Conservation (phyloP, 306 rosid species). For the Elaeagnus macrophylla region DNA sequence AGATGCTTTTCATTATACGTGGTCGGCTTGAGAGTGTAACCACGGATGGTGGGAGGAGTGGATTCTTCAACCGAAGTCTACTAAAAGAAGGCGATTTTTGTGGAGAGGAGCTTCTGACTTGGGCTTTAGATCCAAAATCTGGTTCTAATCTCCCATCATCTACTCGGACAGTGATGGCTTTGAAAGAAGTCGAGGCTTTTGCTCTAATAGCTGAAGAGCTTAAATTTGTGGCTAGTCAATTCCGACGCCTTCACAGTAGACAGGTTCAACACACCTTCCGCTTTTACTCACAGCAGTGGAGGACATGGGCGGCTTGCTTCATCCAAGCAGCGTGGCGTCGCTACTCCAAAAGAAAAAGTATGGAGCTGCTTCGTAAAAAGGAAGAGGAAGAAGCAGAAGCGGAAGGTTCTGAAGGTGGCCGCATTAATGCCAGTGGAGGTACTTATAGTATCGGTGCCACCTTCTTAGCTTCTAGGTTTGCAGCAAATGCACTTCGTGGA, state of each 20-base stretch:
- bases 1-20: constrained; percentile 94
- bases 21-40: constrained; percentile 98
- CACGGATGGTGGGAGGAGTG: constrained; percentile 95
- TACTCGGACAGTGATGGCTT: constrained; percentile 75
- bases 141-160: constrained; percentile 92
- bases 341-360: constrained; percentile 62
- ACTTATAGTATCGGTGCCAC: constrained; percentile 82
- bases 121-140: constrained; percentile 97
- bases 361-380: constrained; percentile 79
- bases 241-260: constrained; percentile 94
- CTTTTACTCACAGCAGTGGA: constrained; percentile 99
- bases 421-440: constrained; percentile 36
- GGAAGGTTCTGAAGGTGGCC: constrained; percentile 37
- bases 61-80: constrained; percentile 82
- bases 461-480: constrained; percentile 79
- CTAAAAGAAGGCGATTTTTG: constrained; percentile 86
- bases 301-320: constrained; percentile 98
- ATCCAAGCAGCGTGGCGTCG: constrained; percentile 99
- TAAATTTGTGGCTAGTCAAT: constrained; percentile 92
- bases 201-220: constrained; percentile 86
- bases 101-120: constrained; percentile 95
- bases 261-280: constrained; percentile 98
- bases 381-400: constrained; percentile 48
- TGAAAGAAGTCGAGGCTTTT: constrained; percentile 88
- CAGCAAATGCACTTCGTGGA: constrained; percentile 87